Evolutionary conservation across 306 rosid species (phyloP).

Genomic region (Erythrophleum fordii): DNA sequence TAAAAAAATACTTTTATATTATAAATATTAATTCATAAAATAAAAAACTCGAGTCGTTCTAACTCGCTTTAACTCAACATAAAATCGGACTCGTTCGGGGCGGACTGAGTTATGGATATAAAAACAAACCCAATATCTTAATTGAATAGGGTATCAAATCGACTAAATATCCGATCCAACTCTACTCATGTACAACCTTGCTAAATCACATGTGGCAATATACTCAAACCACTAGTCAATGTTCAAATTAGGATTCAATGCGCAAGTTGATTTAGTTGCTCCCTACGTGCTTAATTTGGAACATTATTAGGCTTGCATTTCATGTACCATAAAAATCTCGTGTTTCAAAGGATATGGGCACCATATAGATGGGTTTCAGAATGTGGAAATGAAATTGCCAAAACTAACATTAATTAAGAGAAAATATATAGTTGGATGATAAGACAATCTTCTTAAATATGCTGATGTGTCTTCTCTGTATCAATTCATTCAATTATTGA

Average conservation of each 20-base stretch:
- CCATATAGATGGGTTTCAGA: neutral
- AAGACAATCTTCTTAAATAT: conserved; percentile 21
- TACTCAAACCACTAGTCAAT: conserved; percentile 28
- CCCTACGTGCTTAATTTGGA: conserved; percentile 19
- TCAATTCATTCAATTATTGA: neutral
- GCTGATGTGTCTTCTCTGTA: neutral
- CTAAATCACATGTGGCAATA: conserved; percentile 1
- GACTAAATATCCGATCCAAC: no score
- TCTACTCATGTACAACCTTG: no score
- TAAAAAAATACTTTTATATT: no score
- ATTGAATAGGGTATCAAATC: no score
- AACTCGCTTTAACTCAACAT: no score
- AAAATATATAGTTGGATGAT: neutral
- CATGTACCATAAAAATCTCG: conserved; percentile 2
- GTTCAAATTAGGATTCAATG: conserved; percentile 30
- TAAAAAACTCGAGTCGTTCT: no score
- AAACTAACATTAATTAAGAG: conserved; percentile 28
- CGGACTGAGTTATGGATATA: no score
- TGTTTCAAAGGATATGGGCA: conserved; percentile 25
- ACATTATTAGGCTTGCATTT: conserved; percentile 36
- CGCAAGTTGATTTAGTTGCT: conserved; percentile 37
- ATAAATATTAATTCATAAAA: no score
- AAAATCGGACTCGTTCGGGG: no score
- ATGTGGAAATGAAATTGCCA: conserved; percentile 31
- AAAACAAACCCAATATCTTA: no score